Conservation (phyloP, 1,139 yeast species). For the Yamadazyma buinensis region DNA sequence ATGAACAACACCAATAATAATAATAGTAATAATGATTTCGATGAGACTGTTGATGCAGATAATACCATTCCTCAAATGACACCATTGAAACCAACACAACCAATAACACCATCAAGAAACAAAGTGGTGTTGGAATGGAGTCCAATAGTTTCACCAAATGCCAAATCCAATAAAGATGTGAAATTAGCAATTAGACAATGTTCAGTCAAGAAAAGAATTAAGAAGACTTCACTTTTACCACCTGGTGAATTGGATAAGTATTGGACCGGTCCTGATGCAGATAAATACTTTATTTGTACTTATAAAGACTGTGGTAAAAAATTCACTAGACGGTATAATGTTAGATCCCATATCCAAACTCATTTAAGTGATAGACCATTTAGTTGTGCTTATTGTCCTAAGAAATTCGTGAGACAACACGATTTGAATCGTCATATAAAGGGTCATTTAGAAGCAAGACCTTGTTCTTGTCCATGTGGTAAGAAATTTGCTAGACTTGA, state of each 20-base stretch:
- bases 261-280: constrained; percentile 75
- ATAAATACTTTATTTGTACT: constrained; percentile 65
- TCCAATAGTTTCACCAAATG: constrained; percentile 48
- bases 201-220: constrained; percentile 43
- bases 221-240: constrained; percentile 72
- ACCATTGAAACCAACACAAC: constrained; percentile 31
- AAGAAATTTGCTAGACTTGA: constrained; percentile 87
- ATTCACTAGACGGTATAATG: constrained; percentile 87
- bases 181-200: constrained; percentile 37
- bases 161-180: constrained; percentile 35
- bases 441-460: constrained; percentile 76
- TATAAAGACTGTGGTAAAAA: constrained; percentile 78
- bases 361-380: constrained; percentile 93
- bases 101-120: constrained; percentile 35
- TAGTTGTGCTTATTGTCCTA: constrained; percentile 57
- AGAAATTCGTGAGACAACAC: constrained; percentile 83
- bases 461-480: constrained; percentile 80
- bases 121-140: constrained; percentile 50
- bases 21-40: constrained; percentile 15
- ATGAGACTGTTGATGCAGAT: constrained; percentile 37
- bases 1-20: no score
- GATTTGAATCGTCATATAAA: constrained; percentile 89
- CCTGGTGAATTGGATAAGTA: constrained; percentile 87
- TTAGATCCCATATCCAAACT: constrained; percentile 95
- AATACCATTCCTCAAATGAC: constrained; percentile 41